Evolutionary conservation across 331 rosid genomes (phyloP).

Genomic region (Saraca asoca): DNA sequence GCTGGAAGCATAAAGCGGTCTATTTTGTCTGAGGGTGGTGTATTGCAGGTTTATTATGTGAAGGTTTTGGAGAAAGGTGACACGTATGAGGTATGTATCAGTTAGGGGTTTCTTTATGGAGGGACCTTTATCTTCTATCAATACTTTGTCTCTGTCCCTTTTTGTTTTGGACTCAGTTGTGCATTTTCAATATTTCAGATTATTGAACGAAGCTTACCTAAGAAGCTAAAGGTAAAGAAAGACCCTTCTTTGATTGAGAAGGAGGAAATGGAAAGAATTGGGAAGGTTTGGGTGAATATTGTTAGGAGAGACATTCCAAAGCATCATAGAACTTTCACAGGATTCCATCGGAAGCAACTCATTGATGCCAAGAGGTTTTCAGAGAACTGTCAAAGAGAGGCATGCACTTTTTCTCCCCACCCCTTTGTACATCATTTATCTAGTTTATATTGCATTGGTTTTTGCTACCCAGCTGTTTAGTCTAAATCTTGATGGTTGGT

Average conservation of each 20-base stretch:
- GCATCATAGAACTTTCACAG: slow-evolving; percentile 72
- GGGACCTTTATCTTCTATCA: slow-evolving; percentile 7
- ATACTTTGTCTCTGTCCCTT: slow-evolving; percentile 6
- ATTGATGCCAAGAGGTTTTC: slow-evolving; percentile 90
- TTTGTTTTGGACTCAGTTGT: slow-evolving; percentile 28
- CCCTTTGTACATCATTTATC: slow-evolving; percentile 12
- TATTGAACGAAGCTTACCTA: slow-evolving; percentile 92
- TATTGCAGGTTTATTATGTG: slow-evolving; percentile 85
- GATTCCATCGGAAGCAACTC: slow-evolving; percentile 85
- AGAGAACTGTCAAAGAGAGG: slow-evolving; percentile 99
- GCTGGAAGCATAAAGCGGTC: slow-evolving; percentile 91
- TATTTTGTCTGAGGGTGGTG: slow-evolving; percentile 94
- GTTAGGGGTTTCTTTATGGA: neutral
- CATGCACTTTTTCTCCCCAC: slow-evolving; percentile 31
- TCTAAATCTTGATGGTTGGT: slow-evolving; percentile 23
- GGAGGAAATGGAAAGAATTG: slow-evolving; percentile 87
- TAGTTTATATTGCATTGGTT: slow-evolving; percentile 19
- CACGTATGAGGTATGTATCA: slow-evolving; percentile 79
- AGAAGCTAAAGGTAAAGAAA: slow-evolving; percentile 69
- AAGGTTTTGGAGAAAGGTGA: slow-evolving; percentile 99
- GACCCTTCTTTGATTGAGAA: slow-evolving; percentile 81
- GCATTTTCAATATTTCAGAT: slow-evolving; percentile 56
- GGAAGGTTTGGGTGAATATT: slow-evolving; percentile 82
- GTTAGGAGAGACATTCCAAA: slow-evolving; percentile 89
- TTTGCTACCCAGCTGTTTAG: slow-evolving; percentile 30